These are phyloP conservation scores for Exophiala sideris DNA, from an alignment of 2,329 filamentous ascomycete species.

Conservation along the genomic window DNA sequence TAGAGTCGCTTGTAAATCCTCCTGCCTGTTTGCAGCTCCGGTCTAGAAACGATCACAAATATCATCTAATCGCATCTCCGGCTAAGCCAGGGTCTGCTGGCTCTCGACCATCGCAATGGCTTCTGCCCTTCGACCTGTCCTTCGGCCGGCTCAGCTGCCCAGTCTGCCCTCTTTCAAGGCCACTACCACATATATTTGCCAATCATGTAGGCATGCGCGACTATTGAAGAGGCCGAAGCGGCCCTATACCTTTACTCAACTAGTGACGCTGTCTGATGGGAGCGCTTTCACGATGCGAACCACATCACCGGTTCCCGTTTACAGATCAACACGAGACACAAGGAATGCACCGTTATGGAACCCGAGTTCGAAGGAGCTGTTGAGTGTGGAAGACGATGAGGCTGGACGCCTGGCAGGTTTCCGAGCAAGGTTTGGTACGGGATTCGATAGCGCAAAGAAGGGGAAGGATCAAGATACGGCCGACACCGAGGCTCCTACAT, in stretches of 20 bases:
- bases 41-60: too few species aligned
- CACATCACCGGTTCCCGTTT: conserved; percentile 53
- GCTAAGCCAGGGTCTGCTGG: not conserved
- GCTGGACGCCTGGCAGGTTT: conserved; percentile 86
- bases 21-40: too few species aligned
- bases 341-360: conserved; percentile 92
- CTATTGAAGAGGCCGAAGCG: conserved; percentile 83
- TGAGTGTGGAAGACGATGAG: conserved; percentile 92
- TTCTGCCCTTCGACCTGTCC: conserved; percentile 24
- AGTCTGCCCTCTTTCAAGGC: conserved; percentile 19
- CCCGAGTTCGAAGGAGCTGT: conserved; percentile 72
- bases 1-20: too few species aligned
- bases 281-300: conserved; percentile 63
- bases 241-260: conserved; percentile 96
- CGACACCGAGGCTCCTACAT: conserved; percentile 27
- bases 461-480: conserved; percentile 30
- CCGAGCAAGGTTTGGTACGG: conserved; percentile 75
- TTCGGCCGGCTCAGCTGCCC: conserved; percentile 23
- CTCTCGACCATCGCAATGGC: conserved; percentile 14
- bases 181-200: conserved; percentile 44
- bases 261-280: conserved; percentile 88
- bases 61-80: not conserved
- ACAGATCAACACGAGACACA: conserved; percentile 71
- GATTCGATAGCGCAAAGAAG: conserved; percentile 63
- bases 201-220: conserved; percentile 74